A percentile compares a stretch with the other conserved stretches of the same genome.
These are phyloP conservation scores for Castanea crenata DNA, from an alignment of 306 rosid genomes.

Conservation along the genomic window DNA sequence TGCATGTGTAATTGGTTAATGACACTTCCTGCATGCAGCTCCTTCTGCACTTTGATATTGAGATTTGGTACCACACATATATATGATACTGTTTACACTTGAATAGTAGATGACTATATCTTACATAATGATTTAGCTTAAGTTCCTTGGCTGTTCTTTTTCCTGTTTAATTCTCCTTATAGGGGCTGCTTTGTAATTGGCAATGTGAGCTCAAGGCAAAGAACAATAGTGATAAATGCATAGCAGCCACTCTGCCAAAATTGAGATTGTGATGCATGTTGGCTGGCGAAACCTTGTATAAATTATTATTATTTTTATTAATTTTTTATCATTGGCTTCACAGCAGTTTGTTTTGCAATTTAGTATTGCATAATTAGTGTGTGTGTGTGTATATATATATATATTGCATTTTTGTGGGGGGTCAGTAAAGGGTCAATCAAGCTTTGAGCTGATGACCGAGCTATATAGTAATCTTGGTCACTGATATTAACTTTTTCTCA, in stretches of 20 bases:
- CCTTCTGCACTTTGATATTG: conserved; percentile 47
- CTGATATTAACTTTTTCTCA: no score
- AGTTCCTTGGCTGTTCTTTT: conserved; percentile 24
- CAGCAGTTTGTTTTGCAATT: background rate
- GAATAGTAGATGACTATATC: conserved; percentile 31
- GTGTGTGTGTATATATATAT: no score
- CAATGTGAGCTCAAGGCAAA: conserved; percentile 10
- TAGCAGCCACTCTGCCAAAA: background rate
- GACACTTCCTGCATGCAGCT: conserved; percentile 37
- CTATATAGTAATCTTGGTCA: no score
- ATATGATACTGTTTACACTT: conserved; percentile 39
- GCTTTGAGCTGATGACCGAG: no score
- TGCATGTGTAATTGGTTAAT: conserved; percentile 36
- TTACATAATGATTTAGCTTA: conserved; percentile 24
- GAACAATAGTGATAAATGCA: background rate
- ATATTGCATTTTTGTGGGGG: no score
- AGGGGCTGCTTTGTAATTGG: conserved; percentile 4
- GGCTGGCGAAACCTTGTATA: background rate
- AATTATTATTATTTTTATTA: background rate
- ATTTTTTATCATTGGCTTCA: background rate
- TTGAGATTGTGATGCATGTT: conserved; percentile 3
- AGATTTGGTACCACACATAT: conserved; percentile 36
- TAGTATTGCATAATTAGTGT: background rate
- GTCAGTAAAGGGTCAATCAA: no score
- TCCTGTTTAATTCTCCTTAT: background rate